phyloP scores from a whole-genome alignment of 495 filamentous ascomycete species.

The Penicillium paxilli region DNA sequence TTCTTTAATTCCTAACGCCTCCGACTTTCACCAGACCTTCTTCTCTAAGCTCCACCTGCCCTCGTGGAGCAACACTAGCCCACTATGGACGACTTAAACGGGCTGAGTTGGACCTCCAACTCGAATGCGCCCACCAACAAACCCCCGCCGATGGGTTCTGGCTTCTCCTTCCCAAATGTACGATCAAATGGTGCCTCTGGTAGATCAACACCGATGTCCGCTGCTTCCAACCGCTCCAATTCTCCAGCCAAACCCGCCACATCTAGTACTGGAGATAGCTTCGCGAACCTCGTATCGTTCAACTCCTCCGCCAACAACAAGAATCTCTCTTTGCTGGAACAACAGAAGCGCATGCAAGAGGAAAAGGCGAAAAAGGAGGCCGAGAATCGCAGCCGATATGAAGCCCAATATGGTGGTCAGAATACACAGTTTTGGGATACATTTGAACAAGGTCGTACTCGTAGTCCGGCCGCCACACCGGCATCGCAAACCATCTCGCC shows the following conservation, averaged over 20 bases:
- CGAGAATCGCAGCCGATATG: constrained; percentile 65
- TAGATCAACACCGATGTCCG: constrained; percentile 65
- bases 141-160: constrained; percentile 51
- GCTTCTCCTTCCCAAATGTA: constrained; percentile 58
- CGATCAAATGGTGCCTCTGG: constrained; percentile 63
- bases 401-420: constrained; percentile 69
- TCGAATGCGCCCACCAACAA: constrained; percentile 39
- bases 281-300: constrained; percentile 83
- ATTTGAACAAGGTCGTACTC: constrained; percentile 50
- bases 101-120: constrained; percentile 54
- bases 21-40: background rate
- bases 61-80: constrained; percentile 7
- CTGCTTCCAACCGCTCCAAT: constrained; percentile 51
- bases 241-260: constrained; percentile 58
- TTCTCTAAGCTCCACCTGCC: background rate
- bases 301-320: constrained; percentile 61
- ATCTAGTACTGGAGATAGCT: constrained; percentile 75
- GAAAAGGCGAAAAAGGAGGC: constrained; percentile 75
- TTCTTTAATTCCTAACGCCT: background rate
- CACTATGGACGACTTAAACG: constrained; percentile 59
- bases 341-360: constrained; percentile 77
- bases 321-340: constrained; percentile 79
- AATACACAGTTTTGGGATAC: constrained; percentile 71
- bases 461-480: constrained; percentile 38
- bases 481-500: constrained; percentile 48